Conservation (phyloP, 108 stramenopile species). For the Bacterosira constricta region DNA sequence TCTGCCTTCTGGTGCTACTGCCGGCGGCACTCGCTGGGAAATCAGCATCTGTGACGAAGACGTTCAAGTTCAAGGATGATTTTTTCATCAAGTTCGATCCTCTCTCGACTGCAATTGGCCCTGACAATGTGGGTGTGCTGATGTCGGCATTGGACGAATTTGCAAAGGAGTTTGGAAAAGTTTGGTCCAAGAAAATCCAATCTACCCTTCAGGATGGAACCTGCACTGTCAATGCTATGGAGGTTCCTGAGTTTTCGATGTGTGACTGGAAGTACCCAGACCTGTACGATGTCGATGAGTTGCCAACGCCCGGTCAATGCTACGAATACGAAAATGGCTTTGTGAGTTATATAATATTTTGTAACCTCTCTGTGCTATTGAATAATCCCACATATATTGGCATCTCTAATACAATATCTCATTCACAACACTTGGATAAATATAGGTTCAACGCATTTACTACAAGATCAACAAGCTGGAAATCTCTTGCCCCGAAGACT, state of each 20-base stretch:
- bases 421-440: too few relatives aligned
- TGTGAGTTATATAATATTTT: not conserved
- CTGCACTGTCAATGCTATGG: slow-evolving; percentile 22
- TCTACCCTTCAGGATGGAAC: slow-evolving; percentile 9
- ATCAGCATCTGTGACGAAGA: not conserved
- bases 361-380: not conserved
- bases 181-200: slow-evolving; percentile 18
- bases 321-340: slow-evolving; percentile 14
- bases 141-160: slow-evolving; percentile 15
- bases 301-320: slow-evolving; percentile 32
- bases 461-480: slow-evolving; percentile 19
- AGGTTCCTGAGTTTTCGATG: slow-evolving; percentile 28
- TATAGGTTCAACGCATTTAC: slow-evolving; percentile 30
- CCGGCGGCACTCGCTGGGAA: slow-evolving; percentile 12
- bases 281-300: slow-evolving; percentile 23
- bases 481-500: slow-evolving; percentile 30
- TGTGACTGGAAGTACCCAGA: slow-evolving; percentile 42
- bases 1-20: not conserved
- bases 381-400: not conserved
- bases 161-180: slow-evolving; percentile 12
- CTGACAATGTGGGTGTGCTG: slow-evolving; percentile 15
- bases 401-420: not conserved
- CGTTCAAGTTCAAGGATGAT: slow-evolving; percentile 37
- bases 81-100: slow-evolving; percentile 27
- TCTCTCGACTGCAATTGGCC: slow-evolving; percentile 24